These are phyloP conservation scores for Penicillium pulvis DNA, from an alignment of 495 filamentous ascomycete genomes.

Conservation along the genomic window DNA sequence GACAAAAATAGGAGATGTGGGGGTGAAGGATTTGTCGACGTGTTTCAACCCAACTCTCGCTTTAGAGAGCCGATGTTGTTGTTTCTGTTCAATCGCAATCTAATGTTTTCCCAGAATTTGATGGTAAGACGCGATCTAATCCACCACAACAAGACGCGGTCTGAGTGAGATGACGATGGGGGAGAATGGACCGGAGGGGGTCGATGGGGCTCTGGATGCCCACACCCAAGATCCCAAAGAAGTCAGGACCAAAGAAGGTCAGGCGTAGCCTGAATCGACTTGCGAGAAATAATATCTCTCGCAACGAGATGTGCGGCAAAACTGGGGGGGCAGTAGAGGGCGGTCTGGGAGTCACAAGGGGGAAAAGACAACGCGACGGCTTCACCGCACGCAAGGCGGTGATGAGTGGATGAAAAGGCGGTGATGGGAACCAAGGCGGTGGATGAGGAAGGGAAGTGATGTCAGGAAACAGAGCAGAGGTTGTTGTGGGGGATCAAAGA, in stretches of 20 bases:
- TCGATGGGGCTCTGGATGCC: constrained; percentile 1
- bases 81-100: constrained; percentile 1
- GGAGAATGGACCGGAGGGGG: constrained; percentile 3
- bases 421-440: constrained; percentile 41
- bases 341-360: constrained; percentile 41
- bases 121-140: constrained; percentile 7
- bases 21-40: neutral
- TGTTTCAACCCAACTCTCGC: neutral
- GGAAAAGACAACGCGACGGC: constrained; percentile 28
- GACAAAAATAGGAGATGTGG: constrained; percentile 2
- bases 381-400: constrained; percentile 54
- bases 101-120: constrained; percentile 1
- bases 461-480: constrained; percentile 4
- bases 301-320: constrained; percentile 37
- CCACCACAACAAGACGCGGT: constrained; percentile 9
- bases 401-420: constrained; percentile 37
- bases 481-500: neutral
- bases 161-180: neutral
- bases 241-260: neutral
- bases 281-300: constrained; percentile 11
- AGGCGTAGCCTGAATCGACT: constrained; percentile 14
- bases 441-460: constrained; percentile 20
- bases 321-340: constrained; percentile 40
- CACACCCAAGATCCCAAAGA: neutral
- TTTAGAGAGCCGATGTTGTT: neutral